Conservation (phyloP, 2,329 filamentous ascomycete genomes). For the Aspergillus sp. region DNA sequence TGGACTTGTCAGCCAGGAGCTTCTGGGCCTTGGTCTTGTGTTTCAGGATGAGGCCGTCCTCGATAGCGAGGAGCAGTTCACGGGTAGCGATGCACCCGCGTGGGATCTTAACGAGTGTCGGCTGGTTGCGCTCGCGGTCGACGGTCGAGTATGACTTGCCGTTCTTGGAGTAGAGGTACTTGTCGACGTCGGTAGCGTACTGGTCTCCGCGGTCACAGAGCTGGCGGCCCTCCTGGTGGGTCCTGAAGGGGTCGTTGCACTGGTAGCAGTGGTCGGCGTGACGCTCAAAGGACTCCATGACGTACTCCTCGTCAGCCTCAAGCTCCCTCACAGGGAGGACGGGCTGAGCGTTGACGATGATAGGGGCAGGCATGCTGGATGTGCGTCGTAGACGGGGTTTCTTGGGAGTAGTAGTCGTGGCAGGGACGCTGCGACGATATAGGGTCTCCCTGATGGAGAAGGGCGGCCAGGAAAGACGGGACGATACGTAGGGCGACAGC, state of each 20-base stretch:
- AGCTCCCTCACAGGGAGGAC: constrained; percentile 35
- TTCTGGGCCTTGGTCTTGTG: constrained; percentile 11
- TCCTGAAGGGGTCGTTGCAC: constrained; percentile 32
- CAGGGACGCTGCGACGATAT: constrained; percentile 15
- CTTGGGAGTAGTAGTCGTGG: constrained; percentile 6
- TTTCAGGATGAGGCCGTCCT: constrained; percentile 38
- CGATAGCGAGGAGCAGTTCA: constrained; percentile 43
- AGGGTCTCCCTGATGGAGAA: constrained; percentile 21
- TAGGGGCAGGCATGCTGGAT: constrained; percentile 32
- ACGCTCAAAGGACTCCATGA: constrained; percentile 37
- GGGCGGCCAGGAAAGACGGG: constrained; percentile 24
- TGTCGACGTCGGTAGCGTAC: constrained; percentile 34
- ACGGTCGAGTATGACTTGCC: constrained; percentile 43
- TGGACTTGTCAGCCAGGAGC: constrained; percentile 15
- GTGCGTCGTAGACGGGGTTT: constrained; percentile 23
- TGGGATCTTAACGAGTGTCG: constrained; percentile 45
- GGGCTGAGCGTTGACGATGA: constrained; percentile 25
- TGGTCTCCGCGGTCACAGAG: constrained; percentile 39
- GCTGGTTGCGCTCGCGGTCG: constrained; percentile 39
- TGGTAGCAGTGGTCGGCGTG: constrained; percentile 36
- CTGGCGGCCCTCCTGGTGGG: constrained; percentile 21
- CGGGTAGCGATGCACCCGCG: constrained; percentile 34
- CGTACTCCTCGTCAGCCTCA: constrained; percentile 36
- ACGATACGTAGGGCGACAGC: constrained; percentile 29
- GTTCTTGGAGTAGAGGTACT: constrained; percentile 38